phyloP scores from a whole-genome alignment of 441 rosid genomes.

The Brassica balearica region DNA sequence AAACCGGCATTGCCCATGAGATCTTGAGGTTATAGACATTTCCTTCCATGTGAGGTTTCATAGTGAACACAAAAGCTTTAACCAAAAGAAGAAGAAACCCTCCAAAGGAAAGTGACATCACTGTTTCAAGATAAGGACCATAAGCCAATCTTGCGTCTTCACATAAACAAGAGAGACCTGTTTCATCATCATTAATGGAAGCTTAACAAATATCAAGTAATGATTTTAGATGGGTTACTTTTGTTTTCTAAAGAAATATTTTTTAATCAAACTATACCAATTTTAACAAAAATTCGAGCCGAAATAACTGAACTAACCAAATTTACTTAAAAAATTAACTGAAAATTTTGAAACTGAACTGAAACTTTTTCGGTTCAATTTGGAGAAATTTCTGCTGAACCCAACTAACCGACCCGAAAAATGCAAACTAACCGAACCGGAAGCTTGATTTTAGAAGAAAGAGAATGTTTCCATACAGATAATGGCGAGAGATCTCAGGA shows the following conservation, averaged over 20 bases:
- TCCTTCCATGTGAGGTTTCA: constrained; percentile 66
- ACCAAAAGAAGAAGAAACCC: constrained; percentile 75
- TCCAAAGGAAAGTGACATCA: constrained; percentile 67
- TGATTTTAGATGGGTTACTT: background rate
- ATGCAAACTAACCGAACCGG: no score
- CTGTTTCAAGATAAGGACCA: constrained; percentile 87
- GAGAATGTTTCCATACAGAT: constrained; percentile 52
- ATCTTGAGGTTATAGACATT: constrained; percentile 55
- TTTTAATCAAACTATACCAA: no score
- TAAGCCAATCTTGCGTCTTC: constrained; percentile 77
- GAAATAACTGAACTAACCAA: no score
- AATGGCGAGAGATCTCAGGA: constrained; percentile 79
- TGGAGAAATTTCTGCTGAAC: no score
- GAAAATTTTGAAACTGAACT: no score
- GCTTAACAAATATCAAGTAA: background rate
- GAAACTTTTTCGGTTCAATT: no score
- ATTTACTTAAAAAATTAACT: no score
- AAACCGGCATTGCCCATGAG: constrained; percentile 94
- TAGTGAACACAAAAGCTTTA: constrained; percentile 77
- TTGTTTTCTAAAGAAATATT: no score
- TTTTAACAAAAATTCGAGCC: no score
- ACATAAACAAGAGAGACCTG: constrained; percentile 82
- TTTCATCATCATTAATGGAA: constrained; percentile 18
- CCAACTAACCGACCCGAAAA: no score
- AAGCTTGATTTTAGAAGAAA: no score